Evolutionary conservation across 192 early-diverging fungal species (phyloP).

Genomic region (Podila epigama): DNA sequence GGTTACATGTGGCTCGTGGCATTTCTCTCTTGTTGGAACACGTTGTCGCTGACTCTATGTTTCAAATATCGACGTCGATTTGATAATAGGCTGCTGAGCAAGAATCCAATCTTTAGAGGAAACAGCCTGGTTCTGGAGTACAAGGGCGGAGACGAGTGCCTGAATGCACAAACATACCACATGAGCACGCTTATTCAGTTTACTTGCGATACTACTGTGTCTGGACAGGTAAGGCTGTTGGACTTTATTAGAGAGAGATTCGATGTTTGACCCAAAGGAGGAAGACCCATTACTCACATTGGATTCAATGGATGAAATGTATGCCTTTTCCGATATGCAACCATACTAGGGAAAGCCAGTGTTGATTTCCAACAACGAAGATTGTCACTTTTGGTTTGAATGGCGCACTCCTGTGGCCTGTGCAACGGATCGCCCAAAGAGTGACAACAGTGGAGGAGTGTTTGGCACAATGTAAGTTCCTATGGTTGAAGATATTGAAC

Average conservation of each 20-base stretch:
- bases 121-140: conserved; percentile 42
- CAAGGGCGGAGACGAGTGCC: conserved; percentile 26
- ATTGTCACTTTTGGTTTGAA: conserved; percentile 47
- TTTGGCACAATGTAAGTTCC: conserved; percentile 47
- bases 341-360: conserved; percentile 41
- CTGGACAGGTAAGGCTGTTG: conserved; percentile 36
- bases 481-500: not conserved
- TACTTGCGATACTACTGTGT: conserved; percentile 42
- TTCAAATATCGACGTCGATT: not conserved
- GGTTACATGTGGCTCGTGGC: too few relatives aligned
- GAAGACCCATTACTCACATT: too few relatives aligned
- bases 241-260: not conserved
- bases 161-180: conserved; percentile 5
- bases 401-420: conserved; percentile 51
- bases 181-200: conserved; percentile 34
- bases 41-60: not conserved
- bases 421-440: conserved; percentile 11
- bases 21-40: not conserved
- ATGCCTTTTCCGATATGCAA: too few relatives aligned
- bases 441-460: conserved; percentile 19
- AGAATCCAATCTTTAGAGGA: conserved; percentile 29
- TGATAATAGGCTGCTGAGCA: conserved; percentile 31
- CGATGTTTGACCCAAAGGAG: too few relatives aligned
- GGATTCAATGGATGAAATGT: too few relatives aligned
- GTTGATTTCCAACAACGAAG: conserved; percentile 19